These are phyloP conservation scores for Lactarius indigo DNA, from an alignment of 768 basidiomycete species.

Conservation along the genomic window DNA sequence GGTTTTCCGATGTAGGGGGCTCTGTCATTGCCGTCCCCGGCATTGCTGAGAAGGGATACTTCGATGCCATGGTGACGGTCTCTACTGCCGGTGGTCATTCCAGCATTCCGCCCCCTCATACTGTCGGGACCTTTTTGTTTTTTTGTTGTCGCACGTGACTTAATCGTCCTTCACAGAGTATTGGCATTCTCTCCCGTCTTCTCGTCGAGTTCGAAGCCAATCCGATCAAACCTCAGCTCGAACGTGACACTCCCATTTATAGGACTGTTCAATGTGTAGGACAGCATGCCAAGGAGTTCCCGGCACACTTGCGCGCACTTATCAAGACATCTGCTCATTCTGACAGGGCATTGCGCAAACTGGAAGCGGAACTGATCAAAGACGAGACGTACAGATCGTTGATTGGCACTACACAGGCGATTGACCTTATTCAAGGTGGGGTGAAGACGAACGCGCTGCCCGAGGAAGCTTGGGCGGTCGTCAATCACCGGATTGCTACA, in stretches of 20 bases:
- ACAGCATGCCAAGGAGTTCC: conserved; percentile 39
- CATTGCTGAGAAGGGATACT: conserved; percentile 70
- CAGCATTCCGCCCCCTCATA: conserved; percentile 78
- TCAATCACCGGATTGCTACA: conserved; percentile 36
- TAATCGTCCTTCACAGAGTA: conserved; percentile 35
- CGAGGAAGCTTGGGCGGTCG: conserved; percentile 38
- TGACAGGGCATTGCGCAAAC: conserved; percentile 34
- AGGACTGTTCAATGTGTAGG: conserved; percentile 41
- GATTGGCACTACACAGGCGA: conserved; percentile 33
- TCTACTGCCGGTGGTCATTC: conserved; percentile 79
- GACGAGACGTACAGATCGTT: conserved; percentile 32
- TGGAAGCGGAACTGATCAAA: conserved; percentile 34
- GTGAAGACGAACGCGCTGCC: conserved; percentile 48
- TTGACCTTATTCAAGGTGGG: conserved; percentile 42
- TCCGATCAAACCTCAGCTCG: conserved; percentile 29
- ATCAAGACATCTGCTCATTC: conserved; percentile 30
- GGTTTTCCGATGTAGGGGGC: conserved; percentile 49
- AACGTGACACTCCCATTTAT: conserved; percentile 35
- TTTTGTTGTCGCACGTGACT: not conserved
- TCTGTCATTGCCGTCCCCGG: conserved; percentile 57
- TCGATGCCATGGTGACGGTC: conserved; percentile 63
- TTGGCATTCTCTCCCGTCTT: conserved; percentile 66
- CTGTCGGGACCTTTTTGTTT: conserved; percentile 40
- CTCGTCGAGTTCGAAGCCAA: conserved; percentile 23
- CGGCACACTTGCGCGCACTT: conserved; percentile 30